Base-by-base conservation (phyloP, 257 asterid species). In the Gardenia jasminoides region DNA sequence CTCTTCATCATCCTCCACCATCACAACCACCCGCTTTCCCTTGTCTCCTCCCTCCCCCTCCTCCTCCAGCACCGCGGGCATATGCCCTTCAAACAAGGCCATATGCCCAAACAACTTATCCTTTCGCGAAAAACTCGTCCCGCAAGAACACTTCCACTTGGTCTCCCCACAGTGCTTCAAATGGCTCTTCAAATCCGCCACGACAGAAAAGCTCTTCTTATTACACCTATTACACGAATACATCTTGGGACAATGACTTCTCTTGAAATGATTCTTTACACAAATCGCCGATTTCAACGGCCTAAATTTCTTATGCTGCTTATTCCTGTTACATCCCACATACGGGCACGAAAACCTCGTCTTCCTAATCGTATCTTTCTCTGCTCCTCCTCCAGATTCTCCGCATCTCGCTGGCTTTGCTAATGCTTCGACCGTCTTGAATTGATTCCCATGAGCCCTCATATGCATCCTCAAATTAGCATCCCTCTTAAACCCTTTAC, bases 391-490 rank as follows among this genome's bases (percentile, higher is more conserved):
- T 19, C 6, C 33, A 64, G 47, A 73, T 0, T 76, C 93, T 7
- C 72, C 81, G 48, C 46, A 56, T 33, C 81, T 88, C 0, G 81
- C 91, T 10, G 99, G 98, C 81, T 88, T 91, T 50, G 96, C 88
- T 74, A 95, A 65, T 10, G 99, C 99, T 76, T 90, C 93, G 4
- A 83, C 76, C 5, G 97, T 95, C 88, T 93, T 95, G 91, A 85
- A 95, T 73, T 83, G 94, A 50, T 93, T 87, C 44, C 97, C 98
- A 33, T 95, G 99, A 9, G 99, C 98, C 70, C 99, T 78, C 99
- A 95, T 95, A 74, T 95, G 99, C 99, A 95, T 95, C 93, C 99
- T 74, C 74, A 93, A 76, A 88, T 95, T 95, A 30, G 99, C 99
- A 79, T 95, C 99, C 31, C 97, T 85, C 72, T 95, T 95, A 83